Conservation (phyloP, 768 basidiomycete species). For the Hypholoma fasciculare region DNA sequence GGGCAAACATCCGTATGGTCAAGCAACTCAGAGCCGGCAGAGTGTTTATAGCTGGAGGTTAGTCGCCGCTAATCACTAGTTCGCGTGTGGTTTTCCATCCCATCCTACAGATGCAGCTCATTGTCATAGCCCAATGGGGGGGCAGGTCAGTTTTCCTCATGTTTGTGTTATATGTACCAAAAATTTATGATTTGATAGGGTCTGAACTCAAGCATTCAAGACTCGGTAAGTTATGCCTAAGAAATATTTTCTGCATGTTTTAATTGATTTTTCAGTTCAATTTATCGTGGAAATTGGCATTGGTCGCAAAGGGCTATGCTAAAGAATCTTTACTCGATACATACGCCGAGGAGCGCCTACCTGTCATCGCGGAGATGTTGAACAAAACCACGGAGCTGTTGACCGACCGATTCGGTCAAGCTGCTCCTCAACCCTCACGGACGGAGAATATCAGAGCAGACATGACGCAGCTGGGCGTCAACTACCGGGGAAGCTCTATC, state of each 20-base stretch:
- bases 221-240: background rate
- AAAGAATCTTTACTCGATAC: constrained; percentile 25
- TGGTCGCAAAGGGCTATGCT: constrained; percentile 24
- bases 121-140: constrained; percentile 32
- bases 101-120: constrained; percentile 29
- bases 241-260: constrained; percentile 12
- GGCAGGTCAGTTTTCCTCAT: constrained; percentile 13
- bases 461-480: constrained; percentile 47
- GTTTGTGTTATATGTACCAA: background rate
- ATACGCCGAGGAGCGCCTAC: constrained; percentile 31
- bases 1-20: constrained; percentile 22
- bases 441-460: constrained; percentile 17
- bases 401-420: constrained; percentile 4
- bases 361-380: constrained; percentile 37
- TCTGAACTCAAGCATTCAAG: constrained; percentile 4
- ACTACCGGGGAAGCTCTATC: constrained; percentile 52
- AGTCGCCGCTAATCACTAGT: constrained; percentile 4
- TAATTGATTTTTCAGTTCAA: constrained; percentile 30
- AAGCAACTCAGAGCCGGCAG: constrained; percentile 15
- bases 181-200: constrained; percentile 1
- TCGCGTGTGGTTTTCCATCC: background rate
- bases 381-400: constrained; percentile 26
- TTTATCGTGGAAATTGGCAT: constrained; percentile 33
- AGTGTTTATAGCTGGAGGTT: constrained; percentile 23
- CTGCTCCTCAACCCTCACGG: background rate